A percentile compares a stretch with the other conserved stretches of the same genome.
Evolutionary conservation across 1,284 basidiomycete genomes (phyloP).

Genomic region (Cryptococcus deneoformans): DNA sequence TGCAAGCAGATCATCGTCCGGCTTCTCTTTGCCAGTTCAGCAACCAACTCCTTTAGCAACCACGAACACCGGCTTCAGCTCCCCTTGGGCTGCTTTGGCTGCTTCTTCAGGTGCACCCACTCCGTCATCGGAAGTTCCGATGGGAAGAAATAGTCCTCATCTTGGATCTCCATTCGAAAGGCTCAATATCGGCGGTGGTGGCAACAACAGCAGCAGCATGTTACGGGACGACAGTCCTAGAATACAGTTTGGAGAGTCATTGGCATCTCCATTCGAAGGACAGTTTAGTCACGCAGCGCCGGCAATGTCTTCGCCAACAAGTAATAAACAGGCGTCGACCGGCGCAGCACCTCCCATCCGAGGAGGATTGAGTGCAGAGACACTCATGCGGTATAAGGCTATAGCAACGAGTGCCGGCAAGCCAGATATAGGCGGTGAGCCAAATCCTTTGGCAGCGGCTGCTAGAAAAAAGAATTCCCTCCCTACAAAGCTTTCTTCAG

Average conservation of each 20-base stretch:
- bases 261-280: no score
- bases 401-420: constrained; percentile 12
- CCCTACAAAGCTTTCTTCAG: constrained; percentile 13
- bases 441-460: constrained; percentile 13
- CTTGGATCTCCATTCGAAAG: constrained; percentile 48
- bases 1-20: constrained; percentile 4
- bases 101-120: constrained; percentile 49
- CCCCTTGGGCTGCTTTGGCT: constrained; percentile 47
- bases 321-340: no score
- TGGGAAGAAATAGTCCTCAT: constrained; percentile 37
- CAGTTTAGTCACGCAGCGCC: no score
- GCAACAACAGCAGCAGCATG: constrained; percentile 2
- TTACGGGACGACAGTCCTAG: not conserved
- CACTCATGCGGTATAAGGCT: constrained; percentile 15
- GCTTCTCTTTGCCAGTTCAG: constrained; percentile 10
- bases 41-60: not conserved
- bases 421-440: constrained; percentile 2
- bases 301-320: no score
- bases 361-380: constrained; percentile 17
- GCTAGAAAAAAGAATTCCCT: constrained; percentile 21
- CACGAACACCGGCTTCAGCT: not conserved
- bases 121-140: constrained; percentile 39
- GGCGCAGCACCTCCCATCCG: not conserved
- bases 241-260: no score
- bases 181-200: constrained; percentile 35